Base-by-base conservation (phyloP, 495 filamentous ascomycete species). In the Aspergillus ellipticus region DNA sequence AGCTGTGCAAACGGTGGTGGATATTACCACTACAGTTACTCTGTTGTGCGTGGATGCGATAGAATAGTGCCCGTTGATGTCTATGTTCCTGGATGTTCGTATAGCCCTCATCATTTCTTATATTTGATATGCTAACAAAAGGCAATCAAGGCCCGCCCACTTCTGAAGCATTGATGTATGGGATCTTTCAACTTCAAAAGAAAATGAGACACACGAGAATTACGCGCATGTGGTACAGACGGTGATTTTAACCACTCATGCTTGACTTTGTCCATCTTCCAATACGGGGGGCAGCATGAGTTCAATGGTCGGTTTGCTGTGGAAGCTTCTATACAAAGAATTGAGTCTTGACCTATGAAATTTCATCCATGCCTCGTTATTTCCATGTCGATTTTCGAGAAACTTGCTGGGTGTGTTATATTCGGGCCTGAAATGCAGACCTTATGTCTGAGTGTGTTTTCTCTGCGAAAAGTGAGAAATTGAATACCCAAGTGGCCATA, bases 11-110 rank as follows among this genome's bases (percentile, higher is more conserved):
- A 97, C 73, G 92, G 92, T 55, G 92, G 92, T 63, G 92, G 92
- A 47, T 97, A 97, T 76, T 97, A 97, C 65, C 92, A 97, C 74
- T 97, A 97, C 78, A 91, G 87, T 68, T 97, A 97, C 78, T 88
- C 83, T 45, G 92, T 97, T 53, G 88, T 90, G 48, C 85, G 92
- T 57, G 92, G 92, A 22, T 96, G 92, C 66, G 92, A 97, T 74
- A 80, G 92, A 52, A 92, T 97, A 65, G 92, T 97, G 51, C 92
- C 92, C 39, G 92, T 97, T 41, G 92, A 97, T 77, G 83, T 97
- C 51, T 97, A 97, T 72, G 92, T 97, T n/a, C 92, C 92, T 49
- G 92, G 92, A 50, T 79, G 76, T 97, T 84, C 61, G 76, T 71
- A 53, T 17, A 46, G 21, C 24, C 43, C 22, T 39, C 17, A 19